Percentiles rank a stretch among this genome's conserved stretches.
Conservation (phyloP, 2,329 filamentous ascomycete genomes). For the Monilinia polystroma region DNA sequence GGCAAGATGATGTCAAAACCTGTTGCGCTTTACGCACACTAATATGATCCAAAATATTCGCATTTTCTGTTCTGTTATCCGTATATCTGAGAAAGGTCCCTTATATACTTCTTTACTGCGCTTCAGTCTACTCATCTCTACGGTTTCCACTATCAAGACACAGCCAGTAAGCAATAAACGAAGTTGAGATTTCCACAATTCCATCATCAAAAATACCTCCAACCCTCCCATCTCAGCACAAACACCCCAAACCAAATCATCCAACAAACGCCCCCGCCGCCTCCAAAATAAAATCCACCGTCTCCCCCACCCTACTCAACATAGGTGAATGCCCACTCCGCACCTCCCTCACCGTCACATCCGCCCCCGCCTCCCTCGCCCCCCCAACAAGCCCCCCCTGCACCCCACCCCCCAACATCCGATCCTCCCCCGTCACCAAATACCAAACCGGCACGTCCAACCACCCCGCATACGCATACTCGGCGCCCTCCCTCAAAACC, state of each 20-base stretch:
- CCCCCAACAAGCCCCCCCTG: slow-evolving; percentile 43
- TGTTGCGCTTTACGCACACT: no score
- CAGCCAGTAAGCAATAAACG: no score
- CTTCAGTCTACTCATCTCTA: no score
- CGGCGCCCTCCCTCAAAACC: slow-evolving; percentile 44
- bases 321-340: slow-evolving; percentile 46
- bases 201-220: neutral
- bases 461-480: slow-evolving; percentile 36
- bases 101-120: no score
- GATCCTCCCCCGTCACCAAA: slow-evolving; percentile 44
- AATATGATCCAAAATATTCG: no score
- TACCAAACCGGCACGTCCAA: slow-evolving; percentile 40
- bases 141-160: neutral
- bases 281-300: slow-evolving; percentile 42
- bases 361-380: slow-evolving; percentile 41
- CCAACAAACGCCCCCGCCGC: slow-evolving; percentile 40
- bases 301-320: slow-evolving; percentile 44
- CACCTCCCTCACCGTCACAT: slow-evolving; percentile 42
- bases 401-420: slow-evolving; percentile 41
- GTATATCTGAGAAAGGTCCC: no score
- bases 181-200: neutral
- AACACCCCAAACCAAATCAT: neutral
- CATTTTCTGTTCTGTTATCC: no score
- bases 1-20: no score
- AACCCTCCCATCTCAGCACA: no score